Evolutionary conservation across 306 rosid species (phyloP).

Genomic region (Argentina anserina): DNA sequence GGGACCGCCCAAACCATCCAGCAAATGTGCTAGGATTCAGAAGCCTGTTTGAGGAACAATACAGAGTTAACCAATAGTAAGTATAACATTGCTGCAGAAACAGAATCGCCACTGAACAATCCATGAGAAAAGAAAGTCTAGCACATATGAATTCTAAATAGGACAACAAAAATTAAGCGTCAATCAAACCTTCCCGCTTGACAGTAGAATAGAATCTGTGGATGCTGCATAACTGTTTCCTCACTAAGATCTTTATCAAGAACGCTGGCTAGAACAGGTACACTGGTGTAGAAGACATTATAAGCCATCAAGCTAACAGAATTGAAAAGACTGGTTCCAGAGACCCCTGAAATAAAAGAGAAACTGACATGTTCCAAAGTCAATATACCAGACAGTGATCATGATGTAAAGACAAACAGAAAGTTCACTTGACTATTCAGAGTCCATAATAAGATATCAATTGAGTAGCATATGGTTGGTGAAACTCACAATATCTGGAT

Average conservation of each 20-base stretch:
- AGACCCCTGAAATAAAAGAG: conserved; percentile 96
- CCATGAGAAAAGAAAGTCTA: background rate
- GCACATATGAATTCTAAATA: background rate
- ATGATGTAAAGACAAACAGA: background rate
- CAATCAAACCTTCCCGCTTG: conserved; percentile 90
- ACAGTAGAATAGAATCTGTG: conserved; percentile 96
- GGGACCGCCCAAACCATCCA: conserved; percentile 98
- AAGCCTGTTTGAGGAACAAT: conserved; percentile 47
- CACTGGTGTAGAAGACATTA: conserved; percentile 96
- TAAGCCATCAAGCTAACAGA: conserved; percentile 99
- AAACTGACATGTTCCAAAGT: conserved; percentile 62
- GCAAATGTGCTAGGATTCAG: conserved; percentile 96
- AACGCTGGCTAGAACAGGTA: conserved; percentile 89
- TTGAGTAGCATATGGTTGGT: background rate
- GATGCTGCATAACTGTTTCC: conserved; percentile 98
- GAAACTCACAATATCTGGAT: conserved; percentile 94
- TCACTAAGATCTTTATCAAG: conserved; percentile 97
- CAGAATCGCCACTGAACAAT: background rate
- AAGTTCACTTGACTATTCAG: conserved; percentile 6
- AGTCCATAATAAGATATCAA: conserved; percentile 10
- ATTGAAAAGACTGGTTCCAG: conserved; percentile 98
- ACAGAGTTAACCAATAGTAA: background rate
- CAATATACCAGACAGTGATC: conserved; percentile 25
- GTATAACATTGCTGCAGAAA: background rate
- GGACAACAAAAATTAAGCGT: conserved; percentile 17